Base-by-base conservation (phyloP, 2,329 filamentous ascomycete species). In the Nothophaeocryptopus gaeumannii region DNA sequence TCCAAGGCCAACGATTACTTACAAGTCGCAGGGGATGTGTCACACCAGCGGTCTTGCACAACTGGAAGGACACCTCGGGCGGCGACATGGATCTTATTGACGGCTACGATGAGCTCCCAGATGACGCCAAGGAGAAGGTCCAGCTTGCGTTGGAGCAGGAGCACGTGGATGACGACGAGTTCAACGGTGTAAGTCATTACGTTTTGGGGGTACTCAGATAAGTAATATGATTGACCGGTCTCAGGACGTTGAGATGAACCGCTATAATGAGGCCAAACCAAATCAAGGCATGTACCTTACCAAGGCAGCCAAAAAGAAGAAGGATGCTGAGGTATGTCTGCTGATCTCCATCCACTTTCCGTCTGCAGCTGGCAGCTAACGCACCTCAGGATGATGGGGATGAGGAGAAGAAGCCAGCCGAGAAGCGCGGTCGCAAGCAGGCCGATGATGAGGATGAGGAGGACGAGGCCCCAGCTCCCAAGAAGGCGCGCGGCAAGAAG, bases 141-240 rank as follows among this genome's bases (percentile, higher is more conserved):
- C 76, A 79, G 43, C 79, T 79, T 39, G 88, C 86, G 44, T 69
- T 96, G 16, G 77, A 79, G 51, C 79, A 91, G 66, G 89, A 89
- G 16, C 88, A 93, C 62, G 85, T 97, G 61, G 85, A 87, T 59
- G 78, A 89, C 36, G 85, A 88, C 44, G 92, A 96, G 61, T 96
- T 89, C 83, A 92, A 86, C 31, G 89, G 89, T 10, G 90, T 95
- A 78, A 72, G 86, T 75, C 20, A 4, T 26, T 16, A 60, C 16
- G 30, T 44, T 44, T 8, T 3, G 34, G n/a, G 12, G 11, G 7
- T 5, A 34, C 10, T n/a, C 11, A 12, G 7, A 7, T 31, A 7
- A 15, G 9, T 8, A 5, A 38, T 40, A 11, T 48, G 51, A 35
- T 58, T 64, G 42, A 62, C 47, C 14, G 29, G 16, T 43, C 14